Conservation (phyloP, 164 flowering plant genomes). For the Vitis rotundifolia region DNA sequence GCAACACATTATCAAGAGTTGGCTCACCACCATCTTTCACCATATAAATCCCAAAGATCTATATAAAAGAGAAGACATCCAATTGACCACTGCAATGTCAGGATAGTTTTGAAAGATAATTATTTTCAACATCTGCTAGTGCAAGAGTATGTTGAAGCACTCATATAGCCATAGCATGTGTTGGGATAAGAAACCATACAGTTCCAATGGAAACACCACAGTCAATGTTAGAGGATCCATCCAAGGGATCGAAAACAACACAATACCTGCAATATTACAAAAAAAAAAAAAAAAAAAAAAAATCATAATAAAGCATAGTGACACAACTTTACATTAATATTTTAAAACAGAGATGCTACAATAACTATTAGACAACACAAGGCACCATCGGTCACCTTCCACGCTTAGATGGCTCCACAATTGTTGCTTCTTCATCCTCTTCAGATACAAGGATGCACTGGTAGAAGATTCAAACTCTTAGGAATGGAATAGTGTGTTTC, state of each 20-base stretch:
- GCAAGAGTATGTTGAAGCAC: neutral
- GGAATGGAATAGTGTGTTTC: neutral
- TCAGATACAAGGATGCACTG: constrained; percentile 97
- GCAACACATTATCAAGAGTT: constrained; percentile 74
- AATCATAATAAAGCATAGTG: neutral
- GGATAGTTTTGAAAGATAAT: constrained; percentile 6
- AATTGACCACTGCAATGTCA: constrained; percentile 10
- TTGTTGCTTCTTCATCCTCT: constrained; percentile 95
- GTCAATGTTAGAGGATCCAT: constrained; percentile 98
- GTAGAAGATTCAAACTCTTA: constrained; percentile 10
- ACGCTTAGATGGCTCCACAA: constrained; percentile 76
- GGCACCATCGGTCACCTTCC: constrained; percentile 61
- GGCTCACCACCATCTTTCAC: constrained; percentile 57
- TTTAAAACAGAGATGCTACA: neutral
- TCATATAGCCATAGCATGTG: neutral
- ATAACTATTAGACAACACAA: constrained; percentile 1
- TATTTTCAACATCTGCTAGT: neutral
- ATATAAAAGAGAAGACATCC: constrained; percentile 16
- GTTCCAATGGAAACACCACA: constrained; percentile 99
- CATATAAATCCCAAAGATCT: constrained; percentile 89
- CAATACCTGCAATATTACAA: constrained; percentile 50
- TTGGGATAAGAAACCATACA: constrained; percentile 37
- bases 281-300: constrained; percentile 6
- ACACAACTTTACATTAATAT: neutral
- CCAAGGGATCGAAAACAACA: constrained; percentile 95